Evolutionary conservation across 306 rosid genomes (phyloP).

Genomic region (Glycine tomentella): DNA sequence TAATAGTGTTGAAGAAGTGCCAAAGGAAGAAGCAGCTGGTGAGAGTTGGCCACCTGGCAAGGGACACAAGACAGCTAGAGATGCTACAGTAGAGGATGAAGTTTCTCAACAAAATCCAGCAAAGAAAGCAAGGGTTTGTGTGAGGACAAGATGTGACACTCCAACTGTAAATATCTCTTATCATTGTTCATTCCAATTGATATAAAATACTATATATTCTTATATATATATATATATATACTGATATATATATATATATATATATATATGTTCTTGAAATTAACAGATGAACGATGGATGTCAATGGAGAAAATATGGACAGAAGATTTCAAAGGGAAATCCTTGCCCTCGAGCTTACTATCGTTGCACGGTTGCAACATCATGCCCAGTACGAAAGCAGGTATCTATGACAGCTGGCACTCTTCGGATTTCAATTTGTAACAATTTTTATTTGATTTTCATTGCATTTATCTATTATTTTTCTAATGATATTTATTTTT

Average conservation of each 20-base stretch:
- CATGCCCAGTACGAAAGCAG: slow-evolving; percentile 84
- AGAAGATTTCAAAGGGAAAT: slow-evolving; percentile 86
- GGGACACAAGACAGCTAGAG: slow-evolving; percentile 49
- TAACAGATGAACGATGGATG: slow-evolving; percentile 86
- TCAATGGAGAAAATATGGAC: slow-evolving; percentile 96
- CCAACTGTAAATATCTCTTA: slow-evolving; percentile 66
- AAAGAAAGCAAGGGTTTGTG: slow-evolving; percentile 83
- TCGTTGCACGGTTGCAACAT: slow-evolving; percentile 79
- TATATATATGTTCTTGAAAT: background rate
- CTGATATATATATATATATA: too few relatives aligned
- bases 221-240: background rate
- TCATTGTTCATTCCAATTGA: background rate
- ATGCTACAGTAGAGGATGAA: slow-evolving; percentile 59
- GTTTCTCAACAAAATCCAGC: slow-evolving; percentile 57
- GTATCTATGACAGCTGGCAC: slow-evolving; percentile 40
- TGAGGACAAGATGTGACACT: slow-evolving; percentile 75
- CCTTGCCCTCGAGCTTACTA: slow-evolving; percentile 95
- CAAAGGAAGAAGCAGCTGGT: slow-evolving; percentile 56
- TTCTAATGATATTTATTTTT: too few relatives aligned
- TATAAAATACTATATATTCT: too few relatives aligned
- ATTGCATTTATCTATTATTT: too few relatives aligned
- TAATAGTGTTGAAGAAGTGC: slow-evolving; percentile 59
- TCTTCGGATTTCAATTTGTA: too few relatives aligned
- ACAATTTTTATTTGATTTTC: too few relatives aligned
- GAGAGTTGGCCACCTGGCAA: slow-evolving; percentile 60